A percentile compares a stretch with the other conserved stretches of the same genome.
Evolutionary conservation across 192 early-diverging fungal species (phyloP).

Genomic region (Backusella psychrophila): DNA sequence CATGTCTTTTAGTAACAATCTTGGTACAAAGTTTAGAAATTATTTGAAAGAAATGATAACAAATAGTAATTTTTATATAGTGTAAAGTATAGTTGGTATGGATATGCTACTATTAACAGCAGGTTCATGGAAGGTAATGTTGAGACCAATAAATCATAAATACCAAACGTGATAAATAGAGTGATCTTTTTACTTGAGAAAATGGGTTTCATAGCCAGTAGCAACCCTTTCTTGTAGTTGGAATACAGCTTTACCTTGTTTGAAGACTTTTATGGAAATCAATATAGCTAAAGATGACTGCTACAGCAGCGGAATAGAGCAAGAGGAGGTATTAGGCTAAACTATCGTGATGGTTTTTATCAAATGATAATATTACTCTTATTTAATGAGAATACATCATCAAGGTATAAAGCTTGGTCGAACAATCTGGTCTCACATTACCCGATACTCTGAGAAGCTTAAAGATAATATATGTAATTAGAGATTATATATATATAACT

Average conservation of each 20-base stretch:
- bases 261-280: slow-evolving; percentile 65
- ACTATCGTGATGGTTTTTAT: slow-evolving; percentile 63
- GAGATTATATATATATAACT: background rate
- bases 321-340: slow-evolving; percentile 64
- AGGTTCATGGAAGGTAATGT: slow-evolving; percentile 60
- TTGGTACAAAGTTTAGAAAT: slow-evolving; percentile 54
- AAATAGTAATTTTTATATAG: background rate
- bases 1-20: slow-evolving; percentile 70
- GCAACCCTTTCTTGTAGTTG: slow-evolving; percentile 30
- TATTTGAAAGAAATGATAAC: slow-evolving; percentile 22
- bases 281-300: slow-evolving; percentile 73
- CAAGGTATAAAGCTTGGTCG: slow-evolving; percentile 53
- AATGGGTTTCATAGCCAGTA: no score
- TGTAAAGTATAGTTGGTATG: slow-evolving; percentile 55
- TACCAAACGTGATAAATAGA: slow-evolving; percentile 74
- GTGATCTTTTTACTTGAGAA: background rate
- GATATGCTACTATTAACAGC: slow-evolving; percentile 71
- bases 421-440: slow-evolving; percentile 49
- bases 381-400: slow-evolving; percentile 56
- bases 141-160: background rate
- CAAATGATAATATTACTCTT: slow-evolving; percentile 67
- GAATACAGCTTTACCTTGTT: slow-evolving; percentile 69
- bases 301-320: slow-evolving; percentile 53
- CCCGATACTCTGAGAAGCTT: slow-evolving; percentile 57
- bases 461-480: slow-evolving; percentile 45